These are phyloP conservation scores for Phialophora tarda DNA, from an alignment of 2,329 filamentous ascomycete genomes.

Conservation along the genomic window DNA sequence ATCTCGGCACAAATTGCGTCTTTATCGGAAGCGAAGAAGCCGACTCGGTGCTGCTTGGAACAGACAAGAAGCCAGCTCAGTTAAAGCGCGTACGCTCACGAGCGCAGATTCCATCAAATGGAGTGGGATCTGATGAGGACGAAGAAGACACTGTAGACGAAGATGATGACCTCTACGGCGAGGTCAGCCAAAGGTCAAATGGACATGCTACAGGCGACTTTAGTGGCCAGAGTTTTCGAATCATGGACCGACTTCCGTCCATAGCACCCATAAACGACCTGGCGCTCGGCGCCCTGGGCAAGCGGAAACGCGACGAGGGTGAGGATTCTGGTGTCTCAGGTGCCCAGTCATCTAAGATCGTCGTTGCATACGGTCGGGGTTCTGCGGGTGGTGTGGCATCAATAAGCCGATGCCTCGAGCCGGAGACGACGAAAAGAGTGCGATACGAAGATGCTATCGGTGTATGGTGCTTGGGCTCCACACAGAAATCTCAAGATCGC, in stretches of 20 bases:
- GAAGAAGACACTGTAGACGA: slow-evolving; percentile 57
- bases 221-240: slow-evolving; percentile 27
- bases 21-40: slow-evolving; percentile 86
- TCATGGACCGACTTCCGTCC: slow-evolving; percentile 32
- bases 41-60: slow-evolving; percentile 81
- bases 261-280: slow-evolving; percentile 37
- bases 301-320: slow-evolving; percentile 42
- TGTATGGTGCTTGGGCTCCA: slow-evolving; percentile 80
- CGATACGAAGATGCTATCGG: slow-evolving; percentile 74
- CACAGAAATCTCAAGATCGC: slow-evolving; percentile 59
- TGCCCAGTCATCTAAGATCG: slow-evolving; percentile 53
- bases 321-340: slow-evolving; percentile 57
- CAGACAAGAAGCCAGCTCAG: slow-evolving; percentile 67
- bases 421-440: slow-evolving; percentile 71
- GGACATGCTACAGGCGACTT: slow-evolving; percentile 24
- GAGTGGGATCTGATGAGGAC: slow-evolving; percentile 58
- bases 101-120: slow-evolving; percentile 51
- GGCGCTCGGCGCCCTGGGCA: slow-evolving; percentile 30
- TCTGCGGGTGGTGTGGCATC: slow-evolving; percentile 72
- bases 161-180: slow-evolving; percentile 59
- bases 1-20: slow-evolving; percentile 69
- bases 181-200: slow-evolving; percentile 41
- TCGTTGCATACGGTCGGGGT: slow-evolving; percentile 61
- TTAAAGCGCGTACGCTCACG: slow-evolving; percentile 36
- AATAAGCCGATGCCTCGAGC: slow-evolving; percentile 77